Evolutionary conservation across 164 flowering plant genomes (phyloP).

Genomic region (Litsea cubeba): DNA sequence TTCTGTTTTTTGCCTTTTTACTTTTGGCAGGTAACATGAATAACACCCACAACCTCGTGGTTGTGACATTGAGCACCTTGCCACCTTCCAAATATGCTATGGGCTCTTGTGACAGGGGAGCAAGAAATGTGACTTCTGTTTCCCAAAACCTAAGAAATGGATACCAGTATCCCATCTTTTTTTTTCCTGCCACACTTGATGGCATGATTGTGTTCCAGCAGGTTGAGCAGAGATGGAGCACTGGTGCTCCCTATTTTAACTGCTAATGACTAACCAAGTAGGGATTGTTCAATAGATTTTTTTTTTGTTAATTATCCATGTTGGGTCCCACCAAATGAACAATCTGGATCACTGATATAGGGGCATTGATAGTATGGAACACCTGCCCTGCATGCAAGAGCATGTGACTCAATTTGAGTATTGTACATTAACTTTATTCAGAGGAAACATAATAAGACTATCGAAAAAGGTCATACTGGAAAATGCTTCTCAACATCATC

Average conservation of each 20-base stretch:
- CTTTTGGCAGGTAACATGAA: too few species aligned
- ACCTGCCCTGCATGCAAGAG: not conserved
- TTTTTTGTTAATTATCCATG: not conserved
- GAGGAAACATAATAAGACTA: not conserved
- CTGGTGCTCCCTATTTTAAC: not conserved
- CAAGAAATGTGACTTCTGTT: not conserved
- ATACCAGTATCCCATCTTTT: not conserved
- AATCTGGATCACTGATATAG: not conserved
- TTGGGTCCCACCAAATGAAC: not conserved
- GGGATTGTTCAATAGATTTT: not conserved
- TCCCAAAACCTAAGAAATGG: not conserved
- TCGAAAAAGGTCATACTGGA: constrained; percentile 44
- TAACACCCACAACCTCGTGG: too few species aligned
- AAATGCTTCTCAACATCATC: constrained; percentile 95
- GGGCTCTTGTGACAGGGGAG: too few species aligned
- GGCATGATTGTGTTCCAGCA: too few species aligned
- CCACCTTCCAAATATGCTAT: too few species aligned
- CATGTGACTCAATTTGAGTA: not conserved
- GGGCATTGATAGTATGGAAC: not conserved
- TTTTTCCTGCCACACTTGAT: too few species aligned
- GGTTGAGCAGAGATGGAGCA: not conserved
- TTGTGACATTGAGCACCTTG: too few species aligned
- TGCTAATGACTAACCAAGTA: not conserved
- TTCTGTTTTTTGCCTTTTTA: too few species aligned
- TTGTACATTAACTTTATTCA: not conserved